These are phyloP conservation scores for Phytomonas sp. DNA, from an alignment of 208 protist species.

Conservation along the genomic window DNA sequence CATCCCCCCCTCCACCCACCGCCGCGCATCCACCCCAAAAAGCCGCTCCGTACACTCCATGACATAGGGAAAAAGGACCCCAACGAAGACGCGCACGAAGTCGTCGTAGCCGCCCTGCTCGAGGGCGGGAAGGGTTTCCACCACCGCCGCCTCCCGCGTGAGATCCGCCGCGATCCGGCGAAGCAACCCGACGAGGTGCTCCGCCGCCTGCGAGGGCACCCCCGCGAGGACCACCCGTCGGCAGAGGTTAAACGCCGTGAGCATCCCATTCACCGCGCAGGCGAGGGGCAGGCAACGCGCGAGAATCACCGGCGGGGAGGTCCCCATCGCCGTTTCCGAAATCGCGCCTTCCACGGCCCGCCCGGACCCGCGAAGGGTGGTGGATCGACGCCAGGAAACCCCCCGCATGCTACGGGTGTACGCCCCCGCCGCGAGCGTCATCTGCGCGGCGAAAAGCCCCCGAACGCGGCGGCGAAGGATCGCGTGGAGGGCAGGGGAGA, in stretches of 20 bases:
- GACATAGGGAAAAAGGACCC: constrained; percentile 59
- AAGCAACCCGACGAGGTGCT: constrained; percentile 40
- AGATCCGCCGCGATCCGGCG: constrained; percentile 48
- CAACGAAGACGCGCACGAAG: constrained; percentile 53
- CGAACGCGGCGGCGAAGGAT: constrained; percentile 38
- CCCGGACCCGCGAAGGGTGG: neutral
- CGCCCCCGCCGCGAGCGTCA: constrained; percentile 33
- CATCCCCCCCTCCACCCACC: constrained; percentile 26
- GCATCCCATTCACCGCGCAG: constrained; percentile 73
- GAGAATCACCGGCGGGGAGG: constrained; percentile 29
- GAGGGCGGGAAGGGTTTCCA: constrained; percentile 44
- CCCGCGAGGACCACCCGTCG: constrained; percentile 61
- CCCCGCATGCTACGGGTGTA: constrained; percentile 60
- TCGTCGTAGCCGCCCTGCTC: constrained; percentile 33
- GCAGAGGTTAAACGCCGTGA: constrained; percentile 66
- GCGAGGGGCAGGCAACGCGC: constrained; percentile 68
- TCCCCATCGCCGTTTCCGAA: constrained; percentile 6
- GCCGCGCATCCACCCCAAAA: constrained; percentile 20
- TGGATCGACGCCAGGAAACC: constrained; percentile 30
- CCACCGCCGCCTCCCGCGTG: constrained; percentile 33
- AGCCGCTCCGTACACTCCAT: constrained; percentile 30
- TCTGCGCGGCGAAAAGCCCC: constrained; percentile 47
- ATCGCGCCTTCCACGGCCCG: constrained; percentile 2
- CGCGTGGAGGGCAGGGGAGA: constrained; percentile 34
- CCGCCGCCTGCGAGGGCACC: constrained; percentile 32